A percentile compares a stretch with the other conserved stretches of the same genome.
Evolutionary conservation across 495 filamentous ascomycete species (phyloP).

Genomic region (Neurospora sp.): DNA sequence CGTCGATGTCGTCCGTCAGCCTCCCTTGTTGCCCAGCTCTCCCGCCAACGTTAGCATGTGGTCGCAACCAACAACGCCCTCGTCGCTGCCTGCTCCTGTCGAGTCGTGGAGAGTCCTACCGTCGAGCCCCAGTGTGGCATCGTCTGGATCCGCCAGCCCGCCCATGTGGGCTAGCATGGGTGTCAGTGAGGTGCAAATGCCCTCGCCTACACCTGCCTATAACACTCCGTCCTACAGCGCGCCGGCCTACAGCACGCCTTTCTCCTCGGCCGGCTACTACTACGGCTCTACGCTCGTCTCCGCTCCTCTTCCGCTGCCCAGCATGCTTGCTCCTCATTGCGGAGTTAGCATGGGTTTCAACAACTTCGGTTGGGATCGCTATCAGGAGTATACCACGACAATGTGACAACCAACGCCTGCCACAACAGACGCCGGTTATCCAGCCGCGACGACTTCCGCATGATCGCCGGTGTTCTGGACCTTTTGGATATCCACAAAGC

Average conservation of each 20-base stretch:
- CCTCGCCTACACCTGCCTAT: slow-evolving; percentile 59
- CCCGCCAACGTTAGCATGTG: slow-evolving; percentile 72
- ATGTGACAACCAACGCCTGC: slow-evolving; percentile 50
- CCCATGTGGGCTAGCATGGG: slow-evolving; percentile 75
- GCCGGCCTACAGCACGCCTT: slow-evolving; percentile 58
- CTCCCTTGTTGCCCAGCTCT: slow-evolving; percentile 79
- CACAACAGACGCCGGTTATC: slow-evolving; percentile 23
- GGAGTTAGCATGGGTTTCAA: slow-evolving; percentile 65
- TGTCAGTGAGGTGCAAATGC: slow-evolving; percentile 54
- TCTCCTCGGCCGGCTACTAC: slow-evolving; percentile 52
- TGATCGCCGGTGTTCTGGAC: slow-evolving; percentile 7
- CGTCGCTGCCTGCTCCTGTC: slow-evolving; percentile 54
- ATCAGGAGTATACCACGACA: slow-evolving; percentile 49
- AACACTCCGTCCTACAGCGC: not conserved
- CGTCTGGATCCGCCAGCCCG: slow-evolving; percentile 51
- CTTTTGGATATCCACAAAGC: slow-evolving; percentile 5
- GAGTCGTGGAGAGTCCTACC: slow-evolving; percentile 91
- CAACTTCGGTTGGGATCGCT: slow-evolving; percentile 68
- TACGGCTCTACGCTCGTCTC: slow-evolving; percentile 51
- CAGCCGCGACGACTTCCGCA: slow-evolving; percentile 30
- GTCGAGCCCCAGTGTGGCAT: slow-evolving; percentile 69
- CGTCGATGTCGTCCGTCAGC: slow-evolving; percentile 81
- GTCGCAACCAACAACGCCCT: slow-evolving; percentile 46
- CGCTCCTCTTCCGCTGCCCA: slow-evolving; percentile 78
- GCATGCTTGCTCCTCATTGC: slow-evolving; percentile 79